Conservation (phyloP, 1,284 basidiomycete species). For the Leccinum huronense region DNA sequence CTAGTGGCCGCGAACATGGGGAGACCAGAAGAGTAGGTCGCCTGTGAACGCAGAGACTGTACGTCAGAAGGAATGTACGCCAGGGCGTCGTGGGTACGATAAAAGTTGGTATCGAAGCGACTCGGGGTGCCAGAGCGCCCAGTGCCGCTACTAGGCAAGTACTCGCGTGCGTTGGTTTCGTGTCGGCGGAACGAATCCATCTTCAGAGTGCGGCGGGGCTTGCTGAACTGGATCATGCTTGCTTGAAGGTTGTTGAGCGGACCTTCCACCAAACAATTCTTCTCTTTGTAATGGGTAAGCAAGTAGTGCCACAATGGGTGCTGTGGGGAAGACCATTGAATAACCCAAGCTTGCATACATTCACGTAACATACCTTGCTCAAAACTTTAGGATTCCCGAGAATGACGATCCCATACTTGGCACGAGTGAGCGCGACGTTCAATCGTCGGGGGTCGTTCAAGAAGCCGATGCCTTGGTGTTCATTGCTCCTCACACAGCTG, state of each 20-base stretch:
- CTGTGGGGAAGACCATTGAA: conserved; percentile 42
- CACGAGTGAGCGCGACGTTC: conserved; percentile 96
- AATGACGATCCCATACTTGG: conserved; percentile 98
- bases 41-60: conserved; percentile 91
- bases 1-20: conserved; percentile 77
- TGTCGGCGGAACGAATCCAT: conserved; percentile 90
- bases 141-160: conserved; percentile 39
- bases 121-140: conserved; percentile 78
- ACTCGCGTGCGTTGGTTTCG: conserved; percentile 82
- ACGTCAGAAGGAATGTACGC: conserved; percentile 94
- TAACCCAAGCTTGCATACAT: conserved; percentile 15
- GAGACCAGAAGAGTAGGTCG: conserved; percentile 87
- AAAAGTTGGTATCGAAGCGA: conserved; percentile 93
- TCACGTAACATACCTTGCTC: conserved; percentile 75
- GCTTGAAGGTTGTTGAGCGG: conserved; percentile 94
- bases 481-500: conserved; percentile 98
- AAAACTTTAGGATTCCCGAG: conserved; percentile 98
- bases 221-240: conserved; percentile 99
- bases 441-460: conserved; percentile 95
- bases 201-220: conserved; percentile 83
- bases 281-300: conserved; percentile 98
- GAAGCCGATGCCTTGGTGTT: conserved; percentile 99
- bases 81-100: conserved; percentile 91
- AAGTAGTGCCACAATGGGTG: conserved; percentile 99
- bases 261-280: conserved; percentile 91